A percentile compares a stretch with the other conserved stretches of the same genome.
These are phyloP conservation scores for Paramecium pentaurelia DNA, from an alignment of 73 alveolate genomes.

Conservation along the genomic window DNA sequence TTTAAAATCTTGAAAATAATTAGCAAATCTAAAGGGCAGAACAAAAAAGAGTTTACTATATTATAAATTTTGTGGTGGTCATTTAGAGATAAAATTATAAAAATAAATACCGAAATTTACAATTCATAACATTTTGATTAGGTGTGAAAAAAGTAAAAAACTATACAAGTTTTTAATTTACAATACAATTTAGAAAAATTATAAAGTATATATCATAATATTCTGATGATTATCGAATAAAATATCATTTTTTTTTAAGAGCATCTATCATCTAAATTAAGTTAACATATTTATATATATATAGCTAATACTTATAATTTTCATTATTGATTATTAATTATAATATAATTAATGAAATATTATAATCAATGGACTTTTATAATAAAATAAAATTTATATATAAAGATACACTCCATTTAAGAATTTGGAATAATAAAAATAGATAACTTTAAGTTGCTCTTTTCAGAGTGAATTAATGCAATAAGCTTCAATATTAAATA, in stretches of 20 bases:
- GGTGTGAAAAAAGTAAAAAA: neutral
- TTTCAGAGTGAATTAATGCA: neutral
- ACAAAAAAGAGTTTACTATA: no score
- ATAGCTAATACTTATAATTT: no score
- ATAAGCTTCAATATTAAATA: neutral
- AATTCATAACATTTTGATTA: neutral
- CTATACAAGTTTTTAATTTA: no score
- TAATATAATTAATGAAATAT: neutral
- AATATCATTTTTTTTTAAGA: neutral
- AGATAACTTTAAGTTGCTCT: neutral
- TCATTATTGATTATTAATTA: neutral
- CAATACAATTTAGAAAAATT: neutral
- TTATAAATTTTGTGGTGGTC: no score
- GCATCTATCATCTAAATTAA: neutral
- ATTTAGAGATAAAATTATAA: neutral
- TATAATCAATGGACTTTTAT: neutral
- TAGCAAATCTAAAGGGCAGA: neutral
- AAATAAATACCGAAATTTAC: neutral
- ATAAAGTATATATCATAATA: no score
- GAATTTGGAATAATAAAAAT: neutral
- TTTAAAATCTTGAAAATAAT: no score
- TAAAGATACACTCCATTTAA: neutral
- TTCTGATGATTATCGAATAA: neutral
- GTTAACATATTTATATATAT: no score
- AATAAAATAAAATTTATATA: neutral